Evolutionary conservation across 306 rosid genomes (phyloP), one percentile per base, ranked within the genome.

Genomic region (Ormosia emarginata): DNA sequence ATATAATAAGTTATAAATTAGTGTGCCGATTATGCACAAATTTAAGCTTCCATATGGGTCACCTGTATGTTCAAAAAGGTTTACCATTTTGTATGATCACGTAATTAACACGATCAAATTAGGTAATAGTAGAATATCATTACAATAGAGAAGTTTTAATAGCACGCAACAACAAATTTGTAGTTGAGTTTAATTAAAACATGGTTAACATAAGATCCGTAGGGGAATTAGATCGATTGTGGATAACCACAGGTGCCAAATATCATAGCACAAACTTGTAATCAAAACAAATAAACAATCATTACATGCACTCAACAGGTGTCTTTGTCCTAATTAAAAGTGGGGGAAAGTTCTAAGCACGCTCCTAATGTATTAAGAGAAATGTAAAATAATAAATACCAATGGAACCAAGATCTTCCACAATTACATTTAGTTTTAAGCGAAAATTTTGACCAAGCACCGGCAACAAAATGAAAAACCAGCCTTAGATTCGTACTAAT

Each of bases 261-360:
- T 13, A 40, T 40, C 37, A 1, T 15, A 18, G 44, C 36, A n/a
- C 57, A 63, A 62, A 52, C 67, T 67, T 67, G 18, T 2, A 34
- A 8, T 24, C 33, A 33, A 62, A 46, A 33, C 44, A 74, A 57
- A 53, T 11, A 18, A 41, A 18, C 75, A 83, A 78, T 78, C 57
- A 78, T 83, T 62, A 33, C 36, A 52, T 40, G 74, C 79, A 61
- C 41, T 77, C 86, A 57, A 57, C 59, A 65, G 9, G 71, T 71
- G 69, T 40, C 71, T 49, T 53, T 39, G 79, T 43, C 68, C 57
- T 55, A 62, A 79, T 34, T 49, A 68, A 77, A 77, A 62, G 30
- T 50, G 52, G 50, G 24, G 55, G n/a, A 66, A 52, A 43, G n/a
- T 37, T 47, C 49, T 39, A 58, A 58, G 57, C 69, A 58, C 12